Evolutionary conservation across 2,329 filamentous ascomycete genomes (phyloP), one percentile per base, ranked within the genome.

Genomic region (Cadophora luteo-olivacea): DNA sequence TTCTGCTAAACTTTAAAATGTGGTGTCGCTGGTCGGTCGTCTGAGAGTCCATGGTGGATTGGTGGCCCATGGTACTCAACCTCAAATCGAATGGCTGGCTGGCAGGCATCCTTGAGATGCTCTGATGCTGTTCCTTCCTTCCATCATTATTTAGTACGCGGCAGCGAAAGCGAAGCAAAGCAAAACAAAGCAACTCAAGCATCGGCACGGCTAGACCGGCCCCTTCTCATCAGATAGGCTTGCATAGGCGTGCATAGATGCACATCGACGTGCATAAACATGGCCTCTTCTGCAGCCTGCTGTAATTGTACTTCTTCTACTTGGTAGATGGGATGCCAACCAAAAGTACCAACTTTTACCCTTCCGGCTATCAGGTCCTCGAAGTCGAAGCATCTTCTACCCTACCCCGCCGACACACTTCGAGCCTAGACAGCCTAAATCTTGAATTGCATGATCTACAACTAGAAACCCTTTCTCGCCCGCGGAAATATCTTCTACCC

Each of bases 1-100:
- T 1, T 48, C 25, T 62, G n/a, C 60, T 62, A 48, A 62, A 62
- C 60, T n/a, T 49, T 62, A 62, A 62, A 61, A 49, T 51, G 22
- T 29, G 36, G 33, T 38, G 38, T 58, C n/a, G 19, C 45, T 22
- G 45, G 45, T 49, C n/a, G 3, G 19, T 22, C 12, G n/a, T n/a
- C n/a, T n/a, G n/a, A n/a, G n/a, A n/a, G n/a, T n/a, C n/a, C n/a
- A n/a, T n/a, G n/a, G n/a, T n/a, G 33, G 33, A 36, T 36, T 36
- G 33, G 33, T 36, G n/a, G n/a, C n/a, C n/a, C n/a, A n/a, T n/a
- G n/a, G n/a, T n/a, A n/a, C n/a, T 19, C 41, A 45, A 16, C 41
- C 41, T 45, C 36, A 38, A 38, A 7, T 4, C 33, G 38, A 14
- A 3, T 41, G 38, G 38, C 38, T 41, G 7, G 38, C 38, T 38